Percentiles rank a stretch among this genome's conserved stretches.
Conservation (phyloP, 805 yeast genomes). For the Kockiozyma suomiensis region DNA sequence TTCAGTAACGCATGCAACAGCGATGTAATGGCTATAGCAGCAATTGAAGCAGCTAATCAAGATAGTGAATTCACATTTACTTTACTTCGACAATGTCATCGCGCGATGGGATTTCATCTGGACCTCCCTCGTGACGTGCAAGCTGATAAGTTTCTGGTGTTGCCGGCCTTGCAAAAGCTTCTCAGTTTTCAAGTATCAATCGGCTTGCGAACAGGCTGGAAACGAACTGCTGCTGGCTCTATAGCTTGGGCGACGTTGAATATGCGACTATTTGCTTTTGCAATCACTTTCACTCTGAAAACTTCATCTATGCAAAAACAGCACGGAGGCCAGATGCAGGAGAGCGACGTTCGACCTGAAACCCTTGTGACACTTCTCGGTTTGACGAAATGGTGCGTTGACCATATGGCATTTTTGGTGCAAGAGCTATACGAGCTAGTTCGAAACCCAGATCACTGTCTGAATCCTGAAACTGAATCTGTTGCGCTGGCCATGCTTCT, state of each 20-base stretch:
- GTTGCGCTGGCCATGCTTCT: constrained; percentile 42
- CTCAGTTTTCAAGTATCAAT: constrained; percentile 68
- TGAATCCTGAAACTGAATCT: constrained; percentile 40
- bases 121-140: constrained; percentile 68
- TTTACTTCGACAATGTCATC: constrained; percentile 66
- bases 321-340: constrained; percentile 47
- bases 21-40: constrained; percentile 64
- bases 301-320: constrained; percentile 53
- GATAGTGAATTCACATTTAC: constrained; percentile 45
- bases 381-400: constrained; percentile 81
- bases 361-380: constrained; percentile 54
- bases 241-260: constrained; percentile 68
- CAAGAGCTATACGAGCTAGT: constrained; percentile 57
- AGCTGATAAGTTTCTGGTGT: constrained; percentile 71
- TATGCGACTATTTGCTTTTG: constrained; percentile 69
- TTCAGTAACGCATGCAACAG: constrained; percentile 68
- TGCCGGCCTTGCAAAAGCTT: constrained; percentile 76
- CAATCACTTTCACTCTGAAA: constrained; percentile 65
- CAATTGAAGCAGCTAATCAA: constrained; percentile 48
- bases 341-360: constrained; percentile 45
- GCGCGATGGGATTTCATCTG: constrained; percentile 72
- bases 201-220: constrained; percentile 56
- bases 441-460: constrained; percentile 24
- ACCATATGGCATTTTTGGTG: constrained; percentile 67
- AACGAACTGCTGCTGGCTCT: constrained; percentile 48